Evolutionary conservation across 371 early-diverging fungal genomes (phyloP), one percentile per base, ranked within the genome.

Genomic region (Rhizomucor pusillus): DNA sequence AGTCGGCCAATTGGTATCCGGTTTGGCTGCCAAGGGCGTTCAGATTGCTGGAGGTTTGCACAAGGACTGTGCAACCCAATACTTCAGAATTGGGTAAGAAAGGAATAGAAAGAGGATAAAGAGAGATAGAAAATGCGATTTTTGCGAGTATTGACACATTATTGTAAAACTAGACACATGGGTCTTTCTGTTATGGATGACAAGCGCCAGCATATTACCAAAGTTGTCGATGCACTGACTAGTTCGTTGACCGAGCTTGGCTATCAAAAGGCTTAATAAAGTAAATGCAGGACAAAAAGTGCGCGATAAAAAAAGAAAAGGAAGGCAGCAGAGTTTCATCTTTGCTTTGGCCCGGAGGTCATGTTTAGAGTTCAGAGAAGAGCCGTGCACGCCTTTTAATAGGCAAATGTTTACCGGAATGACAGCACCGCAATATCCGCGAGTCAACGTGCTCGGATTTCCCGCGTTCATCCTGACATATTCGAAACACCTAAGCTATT

Each of bases 41-140:
- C 88, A 93, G 37, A 84, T 95, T 50, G 95, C 98, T 43, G 98
- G 96, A 61, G 98, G 98, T 62, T 84, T 98, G 41, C 90, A 91
- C 59, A 80, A 81, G n/a, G 85, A 84, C 29, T 85, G 90, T 47
- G 91, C 91, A 19, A 73, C 87, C 50, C 86, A 90, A 69, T 98
- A 98, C 79, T 96, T 98, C 86, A 89, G 98, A 56, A 80, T 97
- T 55, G 98, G 82, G 76, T 77, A 72, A 67, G 71, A 57, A 18
- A 24, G n/a, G 12, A 19, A 1, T 22, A 49, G 34, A 19, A 12
- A 24, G 10, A 14, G 5, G 47, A 14, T 22, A 14, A 29, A 29
- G 29, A 29, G 29, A 29, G 29, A 29, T 29, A 29, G 29, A 29
- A 29, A 29, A 29, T 29, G 29, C 34, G 19, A 19, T 25, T 50